Evolutionary conservation across 371 early-diverging fungal genomes (phyloP).

Genomic region (Mortierella sp.): DNA sequence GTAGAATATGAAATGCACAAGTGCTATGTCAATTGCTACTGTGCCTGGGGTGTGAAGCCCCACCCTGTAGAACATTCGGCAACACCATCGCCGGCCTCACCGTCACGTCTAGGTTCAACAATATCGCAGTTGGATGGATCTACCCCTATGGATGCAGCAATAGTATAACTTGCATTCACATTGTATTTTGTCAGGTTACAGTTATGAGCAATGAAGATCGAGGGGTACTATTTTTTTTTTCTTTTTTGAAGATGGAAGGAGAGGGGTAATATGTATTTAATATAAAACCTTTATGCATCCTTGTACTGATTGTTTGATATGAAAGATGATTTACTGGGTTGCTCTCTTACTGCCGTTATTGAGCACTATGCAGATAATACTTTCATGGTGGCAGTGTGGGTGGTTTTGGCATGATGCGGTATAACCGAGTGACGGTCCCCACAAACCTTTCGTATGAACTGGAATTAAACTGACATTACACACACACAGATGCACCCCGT

Average conservation of each 20-base stretch:
- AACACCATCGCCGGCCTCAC: constrained; percentile 1
- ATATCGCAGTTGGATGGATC: not conserved
- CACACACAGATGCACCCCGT: not conserved
- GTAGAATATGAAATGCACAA: constrained; percentile 43
- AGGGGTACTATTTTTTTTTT: not conserved
- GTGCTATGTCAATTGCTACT: constrained; percentile 54
- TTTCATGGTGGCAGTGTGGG: not conserved
- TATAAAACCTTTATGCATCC: too few species aligned
- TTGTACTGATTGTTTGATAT: too few species aligned
- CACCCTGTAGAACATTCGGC: constrained; percentile 18
- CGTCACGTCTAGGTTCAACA: not conserved
- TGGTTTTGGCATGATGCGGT: constrained; percentile 10
- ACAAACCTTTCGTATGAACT: constrained; percentile 19
- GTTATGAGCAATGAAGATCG: not conserved
- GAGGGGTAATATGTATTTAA: too few species aligned
- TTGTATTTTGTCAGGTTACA: not conserved
- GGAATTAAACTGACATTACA: constrained; percentile 36
- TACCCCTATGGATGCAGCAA: constrained; percentile 8
- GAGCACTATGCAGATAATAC: too few species aligned
- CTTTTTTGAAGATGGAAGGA: not conserved
- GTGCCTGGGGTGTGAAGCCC: constrained; percentile 55
- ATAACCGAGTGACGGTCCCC: not conserved
- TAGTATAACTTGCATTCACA: constrained; percentile 4
- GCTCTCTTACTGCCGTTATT: too few species aligned
- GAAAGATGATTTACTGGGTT: too few species aligned